Evolutionary conservation across 768 basidiomycete species (phyloP).

Genomic region (Atractiella rhizophila): DNA sequence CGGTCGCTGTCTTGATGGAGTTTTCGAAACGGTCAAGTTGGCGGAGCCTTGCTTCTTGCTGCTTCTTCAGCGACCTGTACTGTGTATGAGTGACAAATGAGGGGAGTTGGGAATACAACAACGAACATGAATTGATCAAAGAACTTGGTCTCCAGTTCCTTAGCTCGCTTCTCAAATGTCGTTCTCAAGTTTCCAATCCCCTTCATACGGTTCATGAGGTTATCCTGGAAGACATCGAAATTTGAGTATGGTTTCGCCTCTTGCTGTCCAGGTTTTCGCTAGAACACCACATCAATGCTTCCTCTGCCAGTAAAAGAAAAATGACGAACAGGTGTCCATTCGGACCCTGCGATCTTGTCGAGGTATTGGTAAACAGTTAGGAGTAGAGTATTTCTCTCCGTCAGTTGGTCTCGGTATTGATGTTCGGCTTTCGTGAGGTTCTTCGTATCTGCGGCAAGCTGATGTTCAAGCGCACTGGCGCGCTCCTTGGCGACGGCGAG

Average conservation of each 20-base stretch:
- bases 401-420: conserved; percentile 71
- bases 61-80: conserved; percentile 44
- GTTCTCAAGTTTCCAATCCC: conserved; percentile 55
- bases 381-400: conserved; percentile 72
- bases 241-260: conserved; percentile 85
- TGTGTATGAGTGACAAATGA: too few species aligned
- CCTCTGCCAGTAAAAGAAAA: conserved; percentile 13
- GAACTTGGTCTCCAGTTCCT: conserved; percentile 49
- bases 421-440: conserved; percentile 42
- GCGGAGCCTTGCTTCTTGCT: conserved; percentile 65
- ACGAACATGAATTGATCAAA: conserved; percentile 37
- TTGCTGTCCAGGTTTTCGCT: conserved; percentile 23
- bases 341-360: conserved; percentile 45
- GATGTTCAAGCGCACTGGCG: conserved; percentile 47
- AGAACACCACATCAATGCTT: too few species aligned
- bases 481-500: conserved; percentile 34
- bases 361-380: conserved; percentile 84
- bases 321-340: neutral
- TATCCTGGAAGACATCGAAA: conserved; percentile 81
- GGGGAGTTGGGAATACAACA: too few species aligned
- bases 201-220: conserved; percentile 65
- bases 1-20: conserved; percentile 53
- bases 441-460: conserved; percentile 58
- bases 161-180: conserved; percentile 61
- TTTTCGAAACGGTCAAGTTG: conserved; percentile 81